Evolutionary conservation across 257 asterid species (phyloP), one percentile per base, ranked within the genome.

Genomic region (Handroanthus guayacan): DNA sequence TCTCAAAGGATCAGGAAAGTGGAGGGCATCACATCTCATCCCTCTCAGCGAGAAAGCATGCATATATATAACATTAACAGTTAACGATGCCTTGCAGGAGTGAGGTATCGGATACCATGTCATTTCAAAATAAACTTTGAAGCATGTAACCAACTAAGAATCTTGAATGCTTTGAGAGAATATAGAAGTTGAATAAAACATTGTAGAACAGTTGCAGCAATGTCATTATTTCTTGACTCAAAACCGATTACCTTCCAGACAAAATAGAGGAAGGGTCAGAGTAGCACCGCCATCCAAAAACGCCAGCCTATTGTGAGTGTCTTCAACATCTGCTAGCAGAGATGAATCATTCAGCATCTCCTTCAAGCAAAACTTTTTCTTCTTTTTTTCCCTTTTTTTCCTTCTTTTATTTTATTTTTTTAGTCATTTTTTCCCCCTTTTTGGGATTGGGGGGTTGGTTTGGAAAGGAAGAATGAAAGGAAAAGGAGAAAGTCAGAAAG

Each of bases 201-300:
- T 10, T 16, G 65, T 25, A 54, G 20, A 60, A 50, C 41, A 65
- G 31, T 25, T 25, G 43, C 37, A 55, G 25, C 14, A 38, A 34
- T 14, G 57, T 36, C 45, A 43, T 8, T 3, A 39, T 31, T 69
- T 37, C 52, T 55, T 77, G 41, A 60, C 56, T 34, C n/a, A 45
- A 41, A 16, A 65, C 55, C 71, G 78, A 45, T 61, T 82, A 93
- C 97, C 97, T 86, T 91, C 94, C 67, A 94, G 92, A 78, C 85
- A 85, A 74, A 94, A 85, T 69, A 91, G 80, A 64, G 98, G 95
- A 81, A 94, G 87, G 61, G 80, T 87, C 81, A 90, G 71, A 68
- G 86, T 86, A 76, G 90, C 91, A 48, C 98, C 98, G 57, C 97
- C 98, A 44, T 91, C 97, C 93, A 91, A 78, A 83, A 91, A 94